Conservation (phyloP, 768 basidiomycete species). For the Harrya chromipes region DNA sequence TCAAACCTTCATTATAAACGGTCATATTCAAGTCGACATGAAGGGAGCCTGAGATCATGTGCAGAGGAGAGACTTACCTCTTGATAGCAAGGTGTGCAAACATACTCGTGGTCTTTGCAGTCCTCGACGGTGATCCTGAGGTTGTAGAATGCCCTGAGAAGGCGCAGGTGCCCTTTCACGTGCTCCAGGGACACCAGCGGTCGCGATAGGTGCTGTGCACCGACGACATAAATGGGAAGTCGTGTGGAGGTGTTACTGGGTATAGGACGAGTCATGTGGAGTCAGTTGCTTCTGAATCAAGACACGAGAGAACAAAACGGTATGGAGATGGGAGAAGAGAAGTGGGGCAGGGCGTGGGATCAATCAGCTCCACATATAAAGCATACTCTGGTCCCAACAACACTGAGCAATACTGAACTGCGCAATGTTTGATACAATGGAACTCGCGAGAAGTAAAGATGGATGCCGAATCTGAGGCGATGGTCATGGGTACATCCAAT, state of each 20-base stretch:
- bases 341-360: too few relatives aligned
- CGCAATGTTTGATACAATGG: conserved; percentile 4
- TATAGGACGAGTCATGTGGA: conserved; percentile 1
- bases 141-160: conserved; percentile 33
- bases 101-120: conserved; percentile 32
- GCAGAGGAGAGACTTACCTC: conserved; percentile 21
- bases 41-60: neutral
- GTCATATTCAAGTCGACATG: neutral
- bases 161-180: conserved; percentile 33
- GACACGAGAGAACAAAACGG: neutral
- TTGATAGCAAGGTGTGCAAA: conserved; percentile 39
- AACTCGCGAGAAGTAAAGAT: conserved; percentile 1
- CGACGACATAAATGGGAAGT: conserved; percentile 18
- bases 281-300: neutral
- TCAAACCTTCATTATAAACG: conserved; percentile 29
- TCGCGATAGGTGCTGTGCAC: conserved; percentile 8
- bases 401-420: conserved; percentile 3
- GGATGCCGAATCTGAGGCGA: neutral
- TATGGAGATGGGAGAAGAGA: neutral
- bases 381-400: neutral
- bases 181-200: conserved; percentile 33
- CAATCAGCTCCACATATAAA: conserved; percentile 10
- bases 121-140: conserved; percentile 30
- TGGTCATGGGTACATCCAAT: neutral
- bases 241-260: neutral